A percentile compares a stretch with the other conserved stretches of the same genome.
These are phyloP conservation scores for Lithohypha guttulata DNA, from an alignment of 2,329 filamentous ascomycete genomes.

Conservation along the genomic window DNA sequence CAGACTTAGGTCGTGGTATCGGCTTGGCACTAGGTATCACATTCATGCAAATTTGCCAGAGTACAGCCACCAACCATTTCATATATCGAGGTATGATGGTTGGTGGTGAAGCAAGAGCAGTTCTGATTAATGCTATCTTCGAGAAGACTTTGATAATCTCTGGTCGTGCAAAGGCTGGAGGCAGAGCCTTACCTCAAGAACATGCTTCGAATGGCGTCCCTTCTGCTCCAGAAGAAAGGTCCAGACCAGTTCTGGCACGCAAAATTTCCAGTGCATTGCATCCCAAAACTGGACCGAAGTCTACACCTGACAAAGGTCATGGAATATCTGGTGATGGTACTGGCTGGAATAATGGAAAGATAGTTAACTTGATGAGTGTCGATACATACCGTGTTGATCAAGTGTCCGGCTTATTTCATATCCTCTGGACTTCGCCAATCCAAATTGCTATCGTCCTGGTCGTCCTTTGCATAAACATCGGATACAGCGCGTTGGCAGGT, in stretches of 20 bases:
- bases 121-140: constrained; percentile 77
- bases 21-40: constrained; percentile 78
- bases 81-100: constrained; percentile 88
- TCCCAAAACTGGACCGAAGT: constrained; percentile 25
- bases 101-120: constrained; percentile 70
- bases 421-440: constrained; percentile 79
- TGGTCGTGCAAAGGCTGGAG: constrained; percentile 75
- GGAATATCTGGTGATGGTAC: constrained; percentile 57
- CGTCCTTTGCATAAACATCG: constrained; percentile 74
- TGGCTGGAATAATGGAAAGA: constrained; percentile 86
- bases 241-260: constrained; percentile 20
- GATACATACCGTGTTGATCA: constrained; percentile 90
- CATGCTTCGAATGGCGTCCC: constrained; percentile 41
- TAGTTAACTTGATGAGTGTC: constrained; percentile 88
- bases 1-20: constrained; percentile 63
- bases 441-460: constrained; percentile 67
- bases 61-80: constrained; percentile 75
- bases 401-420: constrained; percentile 78
- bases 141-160: constrained; percentile 88
- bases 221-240: constrained; percentile 31
- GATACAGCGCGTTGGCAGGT: constrained; percentile 79
- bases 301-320: constrained; percentile 31
- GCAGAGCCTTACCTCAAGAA: constrained; percentile 37
- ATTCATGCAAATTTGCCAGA: constrained; percentile 73
- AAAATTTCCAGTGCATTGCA: constrained; percentile 33